Base-by-base conservation (phyloP, 1,284 basidiomycete genomes). In the Trametes pubescens region DNA sequence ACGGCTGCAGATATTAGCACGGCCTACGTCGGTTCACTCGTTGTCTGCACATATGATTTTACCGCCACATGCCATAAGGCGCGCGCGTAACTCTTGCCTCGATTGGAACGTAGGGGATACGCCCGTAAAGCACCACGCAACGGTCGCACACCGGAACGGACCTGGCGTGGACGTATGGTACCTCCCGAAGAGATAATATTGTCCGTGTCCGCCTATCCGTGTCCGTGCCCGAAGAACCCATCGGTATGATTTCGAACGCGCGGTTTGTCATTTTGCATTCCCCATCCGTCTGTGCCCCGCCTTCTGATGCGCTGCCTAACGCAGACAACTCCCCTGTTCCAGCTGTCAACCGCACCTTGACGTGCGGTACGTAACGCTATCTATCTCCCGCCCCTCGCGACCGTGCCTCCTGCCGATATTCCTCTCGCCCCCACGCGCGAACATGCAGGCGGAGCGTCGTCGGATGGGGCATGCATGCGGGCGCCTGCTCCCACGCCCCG, bases 401-500 rank as follows among this genome's bases (percentile, higher is more conserved):
- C 40, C 40, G 40, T 43, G 40, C 40, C 40, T 43, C 40, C 40
- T 18, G 18, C 40, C 40, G 40, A 43, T 16, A 18, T 16, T n/a
- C 40, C 40, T 16, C 40, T 4, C 40, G 40, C 44, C 9, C 22
- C 9, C 11, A 16, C 21, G 21, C 14, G 10, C 44, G 9, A 9
- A 2, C 21, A 9, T 24, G 22, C 44, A 47, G 40, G 14, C 18
- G 16, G 40, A 43, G 40, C 14, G 11, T 11, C 37, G 37, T 13
- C 10, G 14, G 14, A 13, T 11, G 37, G 37, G 11, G 40, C 14
- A 43, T n/a, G 40, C 40, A 7, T 16, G 26, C 21, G 34, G n/a
- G 21, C 21, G 26, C 37, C 7, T 22, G 26, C 52, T 54, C 52
- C 52, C 52, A 54, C 52, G 51, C 37, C 49, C 49, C 18, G 49